Evolutionary conservation across 352 stramenopile genomes (phyloP), one percentile per base, ranked within the genome.

Genomic region (Phytopythium delawarense): DNA sequence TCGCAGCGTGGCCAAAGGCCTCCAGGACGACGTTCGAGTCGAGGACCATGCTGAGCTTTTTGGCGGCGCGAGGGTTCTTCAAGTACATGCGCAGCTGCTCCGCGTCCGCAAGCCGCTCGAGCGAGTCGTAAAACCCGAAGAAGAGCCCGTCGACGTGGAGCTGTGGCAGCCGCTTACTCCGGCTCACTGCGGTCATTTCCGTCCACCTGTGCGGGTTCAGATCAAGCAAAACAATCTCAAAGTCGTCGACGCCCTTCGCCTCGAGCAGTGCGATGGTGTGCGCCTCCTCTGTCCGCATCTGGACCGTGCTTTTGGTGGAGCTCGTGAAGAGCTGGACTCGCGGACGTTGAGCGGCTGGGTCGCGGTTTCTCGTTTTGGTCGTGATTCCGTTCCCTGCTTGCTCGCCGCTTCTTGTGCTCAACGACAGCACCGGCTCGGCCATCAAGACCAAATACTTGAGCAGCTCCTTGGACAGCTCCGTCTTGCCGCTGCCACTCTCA

Each of bases 11-110:
- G 0, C 81, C 84, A 69, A 93, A 91, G 4, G 81, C 78, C 68
- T 93, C 84, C 13, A 93, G 67, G n/a, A 93, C 51, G 40, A 90
- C 76, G 30, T 93, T 93, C 16, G 74, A 83, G 60, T 89, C 78
- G 28, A 88, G 57, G 40, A 90, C 74, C 11, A 68, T 76, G 42
- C 76, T 87, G 23, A 90, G 65, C 34, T 89, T 88, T 45, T 74
- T 75, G 15, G 78, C 76, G 16, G 79, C 84, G 55, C 70, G 72
- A 0, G 84, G 81, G 40, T 93, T 93, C 40, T 77, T 82, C 48
- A 91, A 72, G 65, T 91, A 93, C 70, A 93, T 84, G 21, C 81
- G 71, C 30, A 93, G 70, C 56, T 93, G 84, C 55, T 91, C 84
- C 65, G 89, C 80, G 66, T 93, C 84, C 56, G 90, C 81, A 5